A percentile compares a stretch with the other conserved stretches of the same genome.
Conservation (phyloP, 805 yeast species). For the Pichia phayaonensis region DNA sequence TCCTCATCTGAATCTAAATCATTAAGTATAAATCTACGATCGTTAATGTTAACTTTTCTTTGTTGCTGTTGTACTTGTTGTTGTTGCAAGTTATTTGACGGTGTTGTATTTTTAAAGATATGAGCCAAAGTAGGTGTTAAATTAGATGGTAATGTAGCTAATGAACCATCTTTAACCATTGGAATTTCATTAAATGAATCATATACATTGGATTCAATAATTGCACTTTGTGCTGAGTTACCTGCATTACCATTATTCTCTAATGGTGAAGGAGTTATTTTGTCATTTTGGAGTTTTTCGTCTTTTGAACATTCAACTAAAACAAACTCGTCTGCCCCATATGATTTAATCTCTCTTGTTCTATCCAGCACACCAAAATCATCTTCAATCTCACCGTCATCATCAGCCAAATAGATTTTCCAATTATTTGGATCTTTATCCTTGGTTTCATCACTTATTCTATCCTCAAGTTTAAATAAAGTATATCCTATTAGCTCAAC, state of each 20-base stretch:
- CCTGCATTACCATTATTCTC: slow-evolving; percentile 3
- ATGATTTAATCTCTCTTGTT: slow-evolving; percentile 53
- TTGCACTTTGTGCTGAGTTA: background rate
- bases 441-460: slow-evolving; percentile 2
- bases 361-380: slow-evolving; percentile 85
- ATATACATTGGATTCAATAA: background rate
- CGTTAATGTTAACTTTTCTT: background rate
- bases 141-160: slow-evolving; percentile 14
- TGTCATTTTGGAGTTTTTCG: slow-evolving; percentile 41
- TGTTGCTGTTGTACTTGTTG: background rate
- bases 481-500: slow-evolving; percentile 51
- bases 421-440: slow-evolving; percentile 54
- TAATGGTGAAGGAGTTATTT: slow-evolving; percentile 42
- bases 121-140: slow-evolving; percentile 20
- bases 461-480: slow-evolving; percentile 24
- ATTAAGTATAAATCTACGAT: slow-evolving; percentile 1
- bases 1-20: slow-evolving; percentile 17
- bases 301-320: slow-evolving; percentile 51
- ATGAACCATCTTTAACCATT: slow-evolving; percentile 5
- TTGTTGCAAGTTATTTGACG: background rate
- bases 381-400: slow-evolving; percentile 89
- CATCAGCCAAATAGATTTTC: slow-evolving; percentile 80
- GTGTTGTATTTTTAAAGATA: slow-evolving; percentile 10
- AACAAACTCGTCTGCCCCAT: slow-evolving; percentile 79
- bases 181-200: background rate